Evolutionary conservation across 352 stramenopile species (phyloP), one percentile per base, ranked within the genome.

Genomic region (Globisporangium abappressorium): DNA sequence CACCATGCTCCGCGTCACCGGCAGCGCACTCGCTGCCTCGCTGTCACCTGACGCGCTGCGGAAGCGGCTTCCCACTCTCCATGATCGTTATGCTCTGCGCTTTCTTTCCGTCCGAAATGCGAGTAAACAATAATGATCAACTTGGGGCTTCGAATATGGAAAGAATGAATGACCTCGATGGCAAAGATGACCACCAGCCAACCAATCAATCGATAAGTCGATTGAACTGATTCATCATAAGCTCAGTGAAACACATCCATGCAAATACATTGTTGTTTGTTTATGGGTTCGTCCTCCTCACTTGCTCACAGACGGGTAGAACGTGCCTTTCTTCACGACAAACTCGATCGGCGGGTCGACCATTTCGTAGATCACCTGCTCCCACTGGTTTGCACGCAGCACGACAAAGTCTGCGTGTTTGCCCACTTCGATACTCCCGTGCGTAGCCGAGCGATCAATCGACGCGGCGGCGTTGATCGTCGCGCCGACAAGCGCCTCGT

Each of bases 351-450:
- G 85, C 62, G 80, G 82, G 69, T 95, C 84, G 22, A 70, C 82
- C 79, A 95, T 93, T 70, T 92, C 85, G 79, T 94, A 95, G 70
- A 95, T 88, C 60, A 94, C 75, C 36, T 94, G 84, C 73, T 94
- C 84, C 85, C 87, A 94, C 66, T 95, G 84, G 8, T 62, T 76
- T 20, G 84, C 85, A 49, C 83, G 77, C 68, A 93, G 70, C 28
- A 92, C 53, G 56, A 94, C 66, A 46, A 95, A 66, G 57, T 95
- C 88, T 8, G 81, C 85, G 47, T 78, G 68, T 70, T 94, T 94
- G 67, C 85, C 88, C 18, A 92, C 78, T 66, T 94, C 85, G 6
- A 95, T 70, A 66, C 83, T 93, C 59, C 88, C 85, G 64, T 94
- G 84, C 24, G 82, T 83, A 61, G 77, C 67, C n/a, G 82, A 87